Evolutionary conservation across 192 early-diverging fungal species (phyloP).

Genomic region (Podila verticillata): DNA sequence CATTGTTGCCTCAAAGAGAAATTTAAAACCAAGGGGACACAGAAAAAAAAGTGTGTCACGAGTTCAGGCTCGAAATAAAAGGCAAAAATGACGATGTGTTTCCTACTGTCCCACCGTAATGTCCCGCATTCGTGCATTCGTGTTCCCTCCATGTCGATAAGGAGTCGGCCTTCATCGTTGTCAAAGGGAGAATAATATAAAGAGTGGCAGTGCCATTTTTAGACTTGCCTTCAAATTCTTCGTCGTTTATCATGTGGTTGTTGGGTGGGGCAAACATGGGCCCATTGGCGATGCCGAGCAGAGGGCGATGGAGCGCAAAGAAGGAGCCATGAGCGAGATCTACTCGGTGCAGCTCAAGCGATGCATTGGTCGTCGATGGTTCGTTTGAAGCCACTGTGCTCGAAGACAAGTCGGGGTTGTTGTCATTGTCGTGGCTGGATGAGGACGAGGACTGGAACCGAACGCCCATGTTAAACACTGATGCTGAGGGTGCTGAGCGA

Average conservation of each 20-base stretch:
- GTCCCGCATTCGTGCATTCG: too few species aligned
- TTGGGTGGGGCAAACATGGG: slow-evolving; percentile 43
- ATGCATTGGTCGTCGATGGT: slow-evolving; percentile 14
- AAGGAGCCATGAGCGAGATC: slow-evolving; percentile 50
- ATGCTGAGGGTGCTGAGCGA: not conserved
- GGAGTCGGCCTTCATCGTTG: too few species aligned
- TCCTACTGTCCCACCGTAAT: too few species aligned
- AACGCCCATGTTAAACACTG: not conserved
- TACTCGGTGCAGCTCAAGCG: slow-evolving; percentile 36
- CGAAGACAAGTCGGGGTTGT: slow-evolving; percentile 16
- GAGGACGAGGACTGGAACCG: slow-evolving; percentile 37
- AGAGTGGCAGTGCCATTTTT: too few species aligned
- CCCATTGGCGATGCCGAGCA: slow-evolving; percentile 46
- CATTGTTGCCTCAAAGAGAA: too few species aligned
- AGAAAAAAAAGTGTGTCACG: too few species aligned
- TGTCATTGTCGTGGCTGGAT: slow-evolving; percentile 35
- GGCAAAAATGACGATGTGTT: too few species aligned
- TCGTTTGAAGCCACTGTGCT: slow-evolving; percentile 18
- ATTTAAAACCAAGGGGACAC: too few species aligned
- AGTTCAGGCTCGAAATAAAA: too few species aligned
- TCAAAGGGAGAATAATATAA: not conserved
- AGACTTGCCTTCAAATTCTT: slow-evolving; percentile 47
- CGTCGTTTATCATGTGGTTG: slow-evolving; percentile 11
- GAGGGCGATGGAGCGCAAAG: slow-evolving; percentile 48
- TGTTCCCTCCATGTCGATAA: too few species aligned